Conservation (phyloP, 2,329 filamentous ascomycete genomes). For the Pseudogymnoascus sp. region DNA sequence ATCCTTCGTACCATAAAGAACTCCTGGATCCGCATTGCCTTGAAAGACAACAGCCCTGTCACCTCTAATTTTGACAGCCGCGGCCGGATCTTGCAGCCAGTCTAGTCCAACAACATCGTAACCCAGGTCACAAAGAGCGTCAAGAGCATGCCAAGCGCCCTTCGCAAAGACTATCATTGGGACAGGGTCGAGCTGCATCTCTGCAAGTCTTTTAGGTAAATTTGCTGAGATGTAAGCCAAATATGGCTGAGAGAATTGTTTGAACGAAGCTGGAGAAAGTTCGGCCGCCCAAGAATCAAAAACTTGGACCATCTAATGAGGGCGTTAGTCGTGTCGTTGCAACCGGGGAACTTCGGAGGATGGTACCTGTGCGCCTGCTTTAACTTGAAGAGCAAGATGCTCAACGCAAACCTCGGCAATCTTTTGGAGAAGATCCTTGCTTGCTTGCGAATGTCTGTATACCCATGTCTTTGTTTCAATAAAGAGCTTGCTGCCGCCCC, state of each 20-base stretch:
- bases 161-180: conserved; percentile 99
- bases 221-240: conserved; percentile 74
- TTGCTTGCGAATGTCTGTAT: conserved; percentile 75
- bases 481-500: conserved; percentile 92
- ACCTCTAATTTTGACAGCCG: conserved; percentile 72
- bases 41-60: conserved; percentile 71
- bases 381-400: conserved; percentile 84
- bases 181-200: conserved; percentile 68
- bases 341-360: not conserved
- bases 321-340: not conserved
- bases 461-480: conserved; percentile 94
- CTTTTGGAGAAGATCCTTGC: conserved; percentile 76
- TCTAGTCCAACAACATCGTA: conserved; percentile 94
- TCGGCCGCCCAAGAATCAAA: conserved; percentile 99
- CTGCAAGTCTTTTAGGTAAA: conserved; percentile 64
- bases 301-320: conserved; percentile 69
- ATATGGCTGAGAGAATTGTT: conserved; percentile 78
- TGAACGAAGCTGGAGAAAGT: conserved; percentile 75
- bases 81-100: conserved; percentile 84
- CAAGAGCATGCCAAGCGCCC: conserved; percentile 90
- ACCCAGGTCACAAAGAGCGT: conserved; percentile 76
- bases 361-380: conserved; percentile 77
- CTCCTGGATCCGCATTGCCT: conserved; percentile 90
- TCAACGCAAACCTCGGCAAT: conserved; percentile 93
- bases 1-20: conserved; percentile 76